Conservation (phyloP, 2,329 filamentous ascomycete genomes). For the Dothistroma septosporum region DNA sequence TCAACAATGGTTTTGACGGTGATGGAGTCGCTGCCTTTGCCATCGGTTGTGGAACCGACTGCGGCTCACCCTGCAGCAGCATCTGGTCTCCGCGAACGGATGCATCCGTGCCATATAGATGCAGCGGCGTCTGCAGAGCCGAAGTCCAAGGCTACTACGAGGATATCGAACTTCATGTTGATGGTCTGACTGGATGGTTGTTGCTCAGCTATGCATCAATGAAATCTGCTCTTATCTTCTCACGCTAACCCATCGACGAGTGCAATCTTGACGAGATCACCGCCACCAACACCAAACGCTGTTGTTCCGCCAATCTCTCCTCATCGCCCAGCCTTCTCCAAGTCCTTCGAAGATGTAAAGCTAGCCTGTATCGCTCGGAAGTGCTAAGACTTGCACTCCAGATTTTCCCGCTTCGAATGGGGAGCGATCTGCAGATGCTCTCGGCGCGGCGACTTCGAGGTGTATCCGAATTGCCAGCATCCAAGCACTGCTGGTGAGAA, state of each 20-base stretch:
- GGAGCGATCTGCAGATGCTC: neutral
- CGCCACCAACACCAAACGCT: neutral
- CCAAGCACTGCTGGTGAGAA: neutral
- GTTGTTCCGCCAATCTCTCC: neutral
- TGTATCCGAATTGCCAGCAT: too few relatives aligned
- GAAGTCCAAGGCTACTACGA: neutral
- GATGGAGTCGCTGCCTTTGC: slow-evolving; percentile 35
- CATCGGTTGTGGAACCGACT: slow-evolving; percentile 37
- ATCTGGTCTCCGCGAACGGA: neutral
- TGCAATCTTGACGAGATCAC: neutral
- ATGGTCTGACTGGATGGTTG: neutral
- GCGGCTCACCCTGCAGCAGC: slow-evolving; percentile 8
- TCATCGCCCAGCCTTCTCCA: neutral
- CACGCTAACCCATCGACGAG: neutral
- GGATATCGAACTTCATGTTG: neutral
- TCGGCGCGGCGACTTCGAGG: neutral
- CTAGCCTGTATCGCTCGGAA: neutral
- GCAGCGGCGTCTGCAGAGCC: neutral
- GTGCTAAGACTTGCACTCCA: neutral
- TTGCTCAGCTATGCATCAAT: neutral
- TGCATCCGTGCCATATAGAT: neutral
- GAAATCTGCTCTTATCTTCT: neutral
- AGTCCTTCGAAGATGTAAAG: neutral
- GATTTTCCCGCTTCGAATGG: neutral
- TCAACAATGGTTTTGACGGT: slow-evolving; percentile 37